phyloP scores from a whole-genome alignment of 1,139 yeast genomes.

The Sugiyamaella japonica region DNA sequence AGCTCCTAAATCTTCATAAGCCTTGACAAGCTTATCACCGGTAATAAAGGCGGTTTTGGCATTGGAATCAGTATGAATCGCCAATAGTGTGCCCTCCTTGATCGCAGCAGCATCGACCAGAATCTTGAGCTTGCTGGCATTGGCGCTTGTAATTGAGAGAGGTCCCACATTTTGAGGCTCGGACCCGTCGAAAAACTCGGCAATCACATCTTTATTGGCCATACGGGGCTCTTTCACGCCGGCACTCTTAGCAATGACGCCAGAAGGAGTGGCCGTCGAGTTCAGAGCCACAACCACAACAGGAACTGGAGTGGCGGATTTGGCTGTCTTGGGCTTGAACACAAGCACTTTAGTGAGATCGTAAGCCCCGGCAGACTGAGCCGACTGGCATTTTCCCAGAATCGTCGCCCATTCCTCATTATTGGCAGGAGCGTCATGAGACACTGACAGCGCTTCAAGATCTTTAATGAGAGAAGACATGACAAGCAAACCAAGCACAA shows the following conservation, averaged over 20 bases:
- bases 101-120: constrained; percentile 57
- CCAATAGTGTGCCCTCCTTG: constrained; percentile 43
- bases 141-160: constrained; percentile 31
- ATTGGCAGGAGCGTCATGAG: constrained; percentile 33
- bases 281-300: constrained; percentile 76
- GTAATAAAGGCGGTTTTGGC: constrained; percentile 54
- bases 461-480: constrained; percentile 23
- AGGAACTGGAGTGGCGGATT: constrained; percentile 78
- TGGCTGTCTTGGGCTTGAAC: constrained; percentile 90
- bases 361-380: constrained; percentile 16
- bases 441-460: constrained; percentile 30
- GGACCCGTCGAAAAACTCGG: constrained; percentile 60
- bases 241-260: constrained; percentile 63
- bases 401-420: constrained; percentile 36
- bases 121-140: constrained; percentile 54
- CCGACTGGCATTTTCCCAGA: constrained; percentile 21
- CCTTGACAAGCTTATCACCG: constrained; percentile 54
- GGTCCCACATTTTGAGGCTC: constrained; percentile 51
- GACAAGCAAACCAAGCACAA: background rate
- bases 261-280: constrained; percentile 65
- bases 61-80: constrained; percentile 61
- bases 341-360: constrained; percentile 66
- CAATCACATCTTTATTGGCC: constrained; percentile 78
- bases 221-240: constrained; percentile 82
- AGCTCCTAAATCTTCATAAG: constrained; percentile 57